Conservation (phyloP, 495 filamentous ascomycete genomes). For the Endocarpon pusillum region DNA sequence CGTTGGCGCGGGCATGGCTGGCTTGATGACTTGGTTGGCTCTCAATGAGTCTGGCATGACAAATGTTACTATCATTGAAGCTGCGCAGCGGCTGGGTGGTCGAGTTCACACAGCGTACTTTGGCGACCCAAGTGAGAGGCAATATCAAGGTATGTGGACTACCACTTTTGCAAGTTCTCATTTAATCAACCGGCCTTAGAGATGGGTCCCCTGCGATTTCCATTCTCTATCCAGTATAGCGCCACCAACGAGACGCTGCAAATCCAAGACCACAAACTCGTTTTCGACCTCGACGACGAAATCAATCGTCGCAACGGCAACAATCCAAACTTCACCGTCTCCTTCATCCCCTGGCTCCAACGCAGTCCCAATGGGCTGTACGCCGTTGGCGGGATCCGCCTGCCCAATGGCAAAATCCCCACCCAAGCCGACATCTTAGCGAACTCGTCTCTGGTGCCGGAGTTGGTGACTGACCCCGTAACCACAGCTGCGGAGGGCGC, state of each 20-base stretch:
- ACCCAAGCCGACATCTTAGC: conserved; percentile 20
- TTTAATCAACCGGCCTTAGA: too few species aligned
- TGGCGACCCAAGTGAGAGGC: conserved; percentile 43
- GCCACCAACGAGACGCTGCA: conserved; percentile 36
- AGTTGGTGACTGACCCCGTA: conserved; percentile 18
- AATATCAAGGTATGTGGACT: conserved; percentile 40
- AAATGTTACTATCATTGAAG: conserved; percentile 38
- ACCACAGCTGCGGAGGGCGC: conserved; percentile 20
- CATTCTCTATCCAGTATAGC: conserved; percentile 28
- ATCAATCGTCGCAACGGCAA: conserved; percentile 40
- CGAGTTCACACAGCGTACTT: conserved; percentile 48
- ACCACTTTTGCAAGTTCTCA: too few species aligned
- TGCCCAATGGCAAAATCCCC: conserved; percentile 28
- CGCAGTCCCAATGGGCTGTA: conserved; percentile 32
- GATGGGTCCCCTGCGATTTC: conserved; percentile 59
- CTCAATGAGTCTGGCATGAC: conserved; percentile 35
- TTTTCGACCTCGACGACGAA: conserved; percentile 42
- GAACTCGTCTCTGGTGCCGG: conserved; percentile 15
- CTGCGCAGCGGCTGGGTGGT: conserved; percentile 32
- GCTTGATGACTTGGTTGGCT: conserved; percentile 38
- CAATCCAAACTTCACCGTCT: conserved; percentile 33
- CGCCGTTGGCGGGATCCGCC: conserved; percentile 32
- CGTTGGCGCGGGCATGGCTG: conserved; percentile 51
- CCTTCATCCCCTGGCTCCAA: conserved; percentile 51
- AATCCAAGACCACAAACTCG: conserved; percentile 40